Percentiles rank a stretch among this genome's conserved stretches.
Conservation (phyloP, 306 rosid genomes). For the Morella rubra region DNA sequence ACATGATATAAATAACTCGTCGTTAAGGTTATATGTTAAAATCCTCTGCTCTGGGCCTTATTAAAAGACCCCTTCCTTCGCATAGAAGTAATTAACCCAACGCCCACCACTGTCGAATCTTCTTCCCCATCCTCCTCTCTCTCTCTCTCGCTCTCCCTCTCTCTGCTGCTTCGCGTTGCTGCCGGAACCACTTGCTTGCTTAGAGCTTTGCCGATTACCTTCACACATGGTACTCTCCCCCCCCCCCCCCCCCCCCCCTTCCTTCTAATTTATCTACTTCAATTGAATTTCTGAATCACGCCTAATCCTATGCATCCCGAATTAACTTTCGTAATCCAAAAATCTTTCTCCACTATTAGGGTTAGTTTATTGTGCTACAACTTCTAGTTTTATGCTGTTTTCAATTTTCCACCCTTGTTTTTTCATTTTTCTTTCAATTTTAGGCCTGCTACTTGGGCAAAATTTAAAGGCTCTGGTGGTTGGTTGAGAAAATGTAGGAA, state of each 20-base stretch:
- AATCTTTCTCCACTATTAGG: background rate
- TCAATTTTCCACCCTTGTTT: background rate
- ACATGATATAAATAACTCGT: too few relatives aligned
- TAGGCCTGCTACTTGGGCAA: background rate
- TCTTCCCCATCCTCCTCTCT: background rate
- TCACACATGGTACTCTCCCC: conserved; percentile 20
- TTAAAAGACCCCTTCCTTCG: too few relatives aligned
- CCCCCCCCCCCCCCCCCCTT: background rate
- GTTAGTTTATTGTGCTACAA: background rate
- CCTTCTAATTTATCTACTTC: background rate
- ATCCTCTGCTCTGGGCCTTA: too few relatives aligned
- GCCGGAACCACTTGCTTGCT: conserved; percentile 1
- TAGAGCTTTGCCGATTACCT: background rate
- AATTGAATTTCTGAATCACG: background rate
- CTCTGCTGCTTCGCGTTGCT: background rate
- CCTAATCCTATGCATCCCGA: background rate
- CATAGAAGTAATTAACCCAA: too few relatives aligned
- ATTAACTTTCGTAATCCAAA: background rate
- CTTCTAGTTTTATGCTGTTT: background rate
- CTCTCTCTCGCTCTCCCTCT: background rate
- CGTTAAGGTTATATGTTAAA: too few relatives aligned
- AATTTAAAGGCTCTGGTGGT: too few relatives aligned
- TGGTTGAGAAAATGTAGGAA: too few relatives aligned
- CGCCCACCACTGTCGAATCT: too few relatives aligned
- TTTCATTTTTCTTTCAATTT: background rate